Evolutionary conservation across 768 basidiomycete genomes (phyloP), one percentile per base, ranked within the genome.

Genomic region (Rhizopogon vinicolor): DNA sequence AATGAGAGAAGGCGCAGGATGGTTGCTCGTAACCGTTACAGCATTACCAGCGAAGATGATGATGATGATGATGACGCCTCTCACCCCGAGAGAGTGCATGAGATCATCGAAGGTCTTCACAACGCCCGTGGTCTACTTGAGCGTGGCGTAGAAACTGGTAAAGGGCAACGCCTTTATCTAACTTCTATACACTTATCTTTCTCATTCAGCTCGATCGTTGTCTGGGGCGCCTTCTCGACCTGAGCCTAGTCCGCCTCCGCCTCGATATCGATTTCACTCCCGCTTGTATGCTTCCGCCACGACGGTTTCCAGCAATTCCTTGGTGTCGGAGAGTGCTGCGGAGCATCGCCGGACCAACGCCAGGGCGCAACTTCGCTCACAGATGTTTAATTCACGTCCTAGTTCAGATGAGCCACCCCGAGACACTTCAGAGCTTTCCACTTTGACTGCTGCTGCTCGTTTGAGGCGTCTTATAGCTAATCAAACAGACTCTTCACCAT

Each of bases 271-370:
- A 46, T 33, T 55, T 41, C 60, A 62, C 40, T 14, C 58, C 12
- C 63, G 64, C 39, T 41, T 57, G 29, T 66, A 65, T 35, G 8
- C 58, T 12, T 49, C 65, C 14, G 29, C 57, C 29, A 63, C 72
- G 3, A 64, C 72, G 55, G 35, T 72, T 14, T 67, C 72, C 33
- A 58, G 69, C 16, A 78, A 72, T 37, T 75, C 74, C 0, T 72
- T 76, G 43, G 71, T 76, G 41, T 70, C 73, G 1, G 79, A 81
- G 60, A 79, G 68, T 56, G 74, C 75, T 2, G 71, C 71, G 10
- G 79, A 79, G 51, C 68, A 72, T 44, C 70, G 76, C 29, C 66
- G 74, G 16, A 64, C 70, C 18, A 66, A 64, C 7, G 76, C 77
- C 18, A 65, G 74, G 33, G 67, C 71, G 6, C 72, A 74, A 14